These are phyloP conservation scores for Colletotrichum camelliae DNA, from an alignment of 2,329 filamentous ascomycete genomes.

Conservation along the genomic window DNA sequence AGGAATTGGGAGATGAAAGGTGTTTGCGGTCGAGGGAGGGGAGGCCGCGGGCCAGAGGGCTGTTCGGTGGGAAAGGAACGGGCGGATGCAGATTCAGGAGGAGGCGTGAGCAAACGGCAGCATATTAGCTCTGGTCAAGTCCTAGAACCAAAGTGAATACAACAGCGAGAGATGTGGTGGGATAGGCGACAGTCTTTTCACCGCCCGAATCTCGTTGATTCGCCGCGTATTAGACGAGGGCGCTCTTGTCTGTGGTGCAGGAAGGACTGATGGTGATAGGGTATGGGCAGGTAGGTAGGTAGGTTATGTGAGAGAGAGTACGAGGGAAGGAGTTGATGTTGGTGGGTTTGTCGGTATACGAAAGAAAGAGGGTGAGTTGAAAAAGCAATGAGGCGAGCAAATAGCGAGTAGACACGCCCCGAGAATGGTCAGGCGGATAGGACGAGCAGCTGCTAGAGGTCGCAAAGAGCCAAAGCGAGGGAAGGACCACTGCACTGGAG, in stretches of 20 bases:
- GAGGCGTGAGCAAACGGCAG: slow-evolving; percentile 18
- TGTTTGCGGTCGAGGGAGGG: background rate
- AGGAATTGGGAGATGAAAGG: background rate
- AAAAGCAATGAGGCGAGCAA: slow-evolving; percentile 13
- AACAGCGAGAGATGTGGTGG: background rate
- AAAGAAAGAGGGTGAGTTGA: background rate
- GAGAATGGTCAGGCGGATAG: slow-evolving; percentile 20
- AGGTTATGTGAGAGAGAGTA: background rate
- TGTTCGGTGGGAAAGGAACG: background rate
- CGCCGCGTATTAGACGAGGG: slow-evolving; percentile 2
- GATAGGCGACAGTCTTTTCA: background rate
- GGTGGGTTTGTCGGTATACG: slow-evolving; percentile 2
- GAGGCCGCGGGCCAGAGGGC: background rate
- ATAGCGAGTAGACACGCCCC: slow-evolving; percentile 20
- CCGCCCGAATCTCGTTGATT: slow-evolving; percentile 14
- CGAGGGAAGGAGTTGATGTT: background rate
- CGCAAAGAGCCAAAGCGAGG: slow-evolving; percentile 7
- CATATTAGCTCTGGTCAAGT: slow-evolving; percentile 19
- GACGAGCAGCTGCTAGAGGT: slow-evolving; percentile 16
- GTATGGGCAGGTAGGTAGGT: background rate
- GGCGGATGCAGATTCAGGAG: slow-evolving; percentile 13
- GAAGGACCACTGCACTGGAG: slow-evolving; percentile 9
- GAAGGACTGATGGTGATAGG: background rate
- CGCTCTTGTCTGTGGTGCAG: background rate
- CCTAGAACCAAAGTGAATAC: slow-evolving; percentile 20